phyloP scores from a whole-genome alignment of 2,329 filamentous ascomycete genomes.

The Colletotrichum abscissum region DNA sequence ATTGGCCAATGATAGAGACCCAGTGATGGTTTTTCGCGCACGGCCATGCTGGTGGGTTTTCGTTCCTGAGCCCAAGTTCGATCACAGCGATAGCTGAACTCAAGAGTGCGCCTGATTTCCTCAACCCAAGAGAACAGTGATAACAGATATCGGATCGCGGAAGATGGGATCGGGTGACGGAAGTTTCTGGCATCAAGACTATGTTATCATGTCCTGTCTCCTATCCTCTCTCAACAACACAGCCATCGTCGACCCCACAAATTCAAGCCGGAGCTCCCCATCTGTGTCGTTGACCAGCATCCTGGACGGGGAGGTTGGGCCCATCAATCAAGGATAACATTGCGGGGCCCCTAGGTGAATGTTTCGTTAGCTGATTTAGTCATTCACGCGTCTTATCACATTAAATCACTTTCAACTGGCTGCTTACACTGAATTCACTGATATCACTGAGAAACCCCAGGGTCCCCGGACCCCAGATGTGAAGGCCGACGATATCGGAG shows the following conservation, averaged over 20 bases:
- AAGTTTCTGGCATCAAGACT: neutral
- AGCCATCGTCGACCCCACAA: conserved; percentile 15
- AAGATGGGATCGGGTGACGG: conserved; percentile 13
- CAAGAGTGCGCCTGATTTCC: neutral
- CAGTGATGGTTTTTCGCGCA: neutral
- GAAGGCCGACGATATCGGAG: conserved; percentile 31
- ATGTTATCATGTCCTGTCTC: neutral
- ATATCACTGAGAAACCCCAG: neutral
- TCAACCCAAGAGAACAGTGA: conserved; percentile 1
- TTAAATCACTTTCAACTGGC: neutral
- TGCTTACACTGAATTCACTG: neutral
- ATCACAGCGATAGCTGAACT: neutral
- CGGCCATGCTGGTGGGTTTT: neutral
- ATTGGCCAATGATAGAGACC: conserved; percentile 7
- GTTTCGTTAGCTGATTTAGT: neutral
- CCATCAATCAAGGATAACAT: neutral
- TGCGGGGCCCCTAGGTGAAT: neutral
- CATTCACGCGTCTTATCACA: conserved; percentile 8
- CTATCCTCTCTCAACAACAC: neutral
- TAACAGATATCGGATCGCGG: conserved; percentile 25
- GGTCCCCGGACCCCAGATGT: conserved; percentile 3
- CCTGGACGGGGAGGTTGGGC: neutral
- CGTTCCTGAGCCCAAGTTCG: neutral
- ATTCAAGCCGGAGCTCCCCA: neutral
- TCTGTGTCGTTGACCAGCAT: neutral